phyloP scores from a whole-genome alignment of 139 green algal genomes.

The Chlorella sp. region DNA sequence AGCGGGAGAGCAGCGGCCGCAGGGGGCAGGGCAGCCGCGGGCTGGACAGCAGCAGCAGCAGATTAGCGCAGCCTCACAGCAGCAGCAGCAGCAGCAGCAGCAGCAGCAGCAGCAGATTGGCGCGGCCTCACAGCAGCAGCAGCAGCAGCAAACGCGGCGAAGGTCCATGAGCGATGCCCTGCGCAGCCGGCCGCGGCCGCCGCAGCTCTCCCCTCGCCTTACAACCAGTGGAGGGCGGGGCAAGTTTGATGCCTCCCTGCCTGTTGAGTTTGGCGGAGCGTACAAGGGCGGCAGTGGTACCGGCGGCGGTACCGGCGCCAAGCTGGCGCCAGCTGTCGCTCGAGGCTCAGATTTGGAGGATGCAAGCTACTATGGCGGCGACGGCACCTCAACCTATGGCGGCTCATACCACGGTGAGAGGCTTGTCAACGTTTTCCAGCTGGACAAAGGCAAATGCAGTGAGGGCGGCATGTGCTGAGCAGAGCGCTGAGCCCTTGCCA shows the following conservation, averaged over 20 bases:
- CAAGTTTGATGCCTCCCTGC: background rate
- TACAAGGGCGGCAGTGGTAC: too few species aligned
- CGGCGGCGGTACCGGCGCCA: too few species aligned
- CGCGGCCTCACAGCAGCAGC: background rate
- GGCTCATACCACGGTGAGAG: background rate
- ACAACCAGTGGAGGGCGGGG: background rate
- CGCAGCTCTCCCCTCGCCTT: background rate
- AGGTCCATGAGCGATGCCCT: background rate
- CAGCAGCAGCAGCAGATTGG: background rate
- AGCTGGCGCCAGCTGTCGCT: background rate
- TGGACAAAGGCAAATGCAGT: too few species aligned
- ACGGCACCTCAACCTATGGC: background rate
- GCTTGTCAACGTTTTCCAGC: background rate
- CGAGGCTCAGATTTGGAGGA: background rate
- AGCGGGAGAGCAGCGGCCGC: background rate
- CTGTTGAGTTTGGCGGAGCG: too few species aligned
- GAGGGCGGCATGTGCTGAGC: too few species aligned
- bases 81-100: conserved; percentile 1
- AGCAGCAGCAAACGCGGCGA: background rate
- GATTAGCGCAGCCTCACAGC: background rate
- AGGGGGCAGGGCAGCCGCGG: background rate
- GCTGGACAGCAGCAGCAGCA: background rate
- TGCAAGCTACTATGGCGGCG: background rate
- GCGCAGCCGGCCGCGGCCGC: background rate
- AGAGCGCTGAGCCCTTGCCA: too few species aligned